A percentile compares a stretch with the other conserved stretches of the same genome.
Conservation (phyloP, 2,329 filamentous ascomycete genomes). For the Epicoccum sorghinum region DNA sequence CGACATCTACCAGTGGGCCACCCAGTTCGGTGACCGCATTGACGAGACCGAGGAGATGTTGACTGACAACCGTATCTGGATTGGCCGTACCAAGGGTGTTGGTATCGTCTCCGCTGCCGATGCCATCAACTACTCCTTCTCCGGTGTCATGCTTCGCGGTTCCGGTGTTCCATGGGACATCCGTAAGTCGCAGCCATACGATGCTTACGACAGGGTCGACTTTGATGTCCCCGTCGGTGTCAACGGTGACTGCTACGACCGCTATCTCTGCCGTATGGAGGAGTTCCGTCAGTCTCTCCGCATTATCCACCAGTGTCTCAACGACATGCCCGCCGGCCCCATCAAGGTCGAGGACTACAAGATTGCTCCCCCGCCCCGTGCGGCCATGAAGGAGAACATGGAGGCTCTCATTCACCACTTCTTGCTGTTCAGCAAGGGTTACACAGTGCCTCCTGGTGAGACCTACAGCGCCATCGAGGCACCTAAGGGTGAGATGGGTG, state of each 20-base stretch:
- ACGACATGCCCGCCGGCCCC: constrained; percentile 96
- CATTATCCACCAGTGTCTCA: constrained; percentile 98
- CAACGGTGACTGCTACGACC: constrained; percentile 98
- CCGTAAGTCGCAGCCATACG: constrained; percentile 95
- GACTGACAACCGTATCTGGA: constrained; percentile 99
- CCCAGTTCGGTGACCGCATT: constrained; percentile 96
- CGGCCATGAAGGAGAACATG: constrained; percentile 99
- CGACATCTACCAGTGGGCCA: constrained; percentile 99
- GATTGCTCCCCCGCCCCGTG: constrained; percentile 90
- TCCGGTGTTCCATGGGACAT: constrained; percentile 96
- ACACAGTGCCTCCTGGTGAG: constrained; percentile 94
- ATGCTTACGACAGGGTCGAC: constrained; percentile 96
- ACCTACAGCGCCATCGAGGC: constrained; percentile 98
- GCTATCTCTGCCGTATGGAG: constrained; percentile 99
- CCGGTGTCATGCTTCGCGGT: constrained; percentile 96
- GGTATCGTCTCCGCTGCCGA: constrained; percentile 91
- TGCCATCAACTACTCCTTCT: constrained; percentile 96
- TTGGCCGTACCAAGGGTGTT: constrained; percentile 86
- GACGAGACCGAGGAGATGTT: constrained; percentile 99
- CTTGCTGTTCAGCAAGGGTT: constrained; percentile 97
- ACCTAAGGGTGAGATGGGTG: constrained; percentile 99
- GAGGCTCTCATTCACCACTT: constrained; percentile 99
- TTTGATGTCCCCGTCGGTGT: constrained; percentile 97
- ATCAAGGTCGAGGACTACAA: constrained; percentile 99
- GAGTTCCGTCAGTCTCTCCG: constrained; percentile 98